Evolutionary conservation across 2,329 filamentous ascomycete genomes (phyloP).

Genomic region (Verticillium longisporum): DNA sequence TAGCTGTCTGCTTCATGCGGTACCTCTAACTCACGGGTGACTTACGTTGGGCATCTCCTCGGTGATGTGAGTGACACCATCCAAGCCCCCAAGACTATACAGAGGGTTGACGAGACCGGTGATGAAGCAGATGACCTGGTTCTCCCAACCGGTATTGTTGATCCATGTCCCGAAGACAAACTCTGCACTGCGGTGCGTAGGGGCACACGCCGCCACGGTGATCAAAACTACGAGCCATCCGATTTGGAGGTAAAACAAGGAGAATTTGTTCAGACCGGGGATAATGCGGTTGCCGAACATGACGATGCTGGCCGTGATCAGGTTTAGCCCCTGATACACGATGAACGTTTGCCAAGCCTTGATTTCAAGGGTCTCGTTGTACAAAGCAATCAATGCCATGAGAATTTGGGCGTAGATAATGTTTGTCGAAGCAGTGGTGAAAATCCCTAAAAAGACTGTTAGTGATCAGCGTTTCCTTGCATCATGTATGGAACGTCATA

Average conservation of each 20-base stretch:
- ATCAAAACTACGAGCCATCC: constrained; percentile 40
- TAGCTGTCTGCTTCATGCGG: background rate
- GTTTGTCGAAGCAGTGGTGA: constrained; percentile 35
- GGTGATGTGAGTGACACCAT: constrained; percentile 41
- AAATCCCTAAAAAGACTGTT: constrained; percentile 25
- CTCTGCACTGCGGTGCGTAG: constrained; percentile 32
- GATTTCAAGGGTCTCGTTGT: constrained; percentile 28
- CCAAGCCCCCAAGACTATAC: constrained; percentile 39
- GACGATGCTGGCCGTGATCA: constrained; percentile 34
- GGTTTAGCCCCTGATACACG: constrained; percentile 33
- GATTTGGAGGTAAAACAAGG: constrained; percentile 37
- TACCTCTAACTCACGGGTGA: constrained; percentile 1
- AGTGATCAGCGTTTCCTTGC: background rate
- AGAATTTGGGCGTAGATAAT: constrained; percentile 33
- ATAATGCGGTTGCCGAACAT: constrained; percentile 40
- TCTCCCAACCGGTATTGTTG: constrained; percentile 46
- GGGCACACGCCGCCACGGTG: constrained; percentile 38
- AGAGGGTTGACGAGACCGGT: constrained; percentile 41
- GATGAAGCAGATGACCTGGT: constrained; percentile 41
- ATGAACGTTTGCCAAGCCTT: constrained; percentile 42
- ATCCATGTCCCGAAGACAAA: constrained; percentile 47
- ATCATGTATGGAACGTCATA: constrained; percentile 1
- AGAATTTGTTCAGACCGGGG: constrained; percentile 34
- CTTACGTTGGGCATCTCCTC: constrained; percentile 44
- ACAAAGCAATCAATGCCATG: constrained; percentile 34